Evolutionary conservation across 2,329 filamentous ascomycete species (phyloP), one percentile per base, ranked within the genome.

Genomic region (Iodosphaeria phyllophila): DNA sequence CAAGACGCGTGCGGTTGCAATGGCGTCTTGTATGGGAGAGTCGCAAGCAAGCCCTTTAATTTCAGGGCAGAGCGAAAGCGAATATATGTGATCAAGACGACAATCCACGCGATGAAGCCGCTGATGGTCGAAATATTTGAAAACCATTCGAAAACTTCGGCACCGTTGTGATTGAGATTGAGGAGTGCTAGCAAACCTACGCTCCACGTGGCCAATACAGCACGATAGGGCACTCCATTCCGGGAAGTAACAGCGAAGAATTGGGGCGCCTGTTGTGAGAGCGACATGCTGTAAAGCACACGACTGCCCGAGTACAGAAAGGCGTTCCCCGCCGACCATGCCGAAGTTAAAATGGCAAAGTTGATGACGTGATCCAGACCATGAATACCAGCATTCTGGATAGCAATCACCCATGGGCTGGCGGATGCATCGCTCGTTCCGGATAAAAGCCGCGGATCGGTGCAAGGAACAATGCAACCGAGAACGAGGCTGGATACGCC

Each of bases 111-210:
- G 37, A 72, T 60, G 39, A 64, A 60, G 5, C 64, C 64, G 0
- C 60, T 61, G 26, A 69, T 63, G 28, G 64, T 77, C 16, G 68
- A 74, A 28, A 80, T 60, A 43, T 74, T 76, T 36, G 70, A 60
- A 42, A 80, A 75, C 69, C 74, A 80, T 26, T 56, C 59, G 44
- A 79, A 80, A 5, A 76, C 74, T 3, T 56, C 54, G 17, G 65
- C 58, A 13, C 71, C 71, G 16, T 58, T 62, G 34, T 59, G 61
- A 22, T 64, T 70, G 22, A 70, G 60, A 43, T 75, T 77, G 42
- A 83, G 63, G 52, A 73, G 83, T 0, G 70, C 68, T 4, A 83
- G 57, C 6, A 74, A 55, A 13, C 70, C 69, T 37, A 79, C 59
- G 1, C 60, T 44, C 54, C 56, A 60, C 5, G 66, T 68, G 26